Conservation (phyloP, 306 rosid species). For the Gastrolobium villosum region DNA sequence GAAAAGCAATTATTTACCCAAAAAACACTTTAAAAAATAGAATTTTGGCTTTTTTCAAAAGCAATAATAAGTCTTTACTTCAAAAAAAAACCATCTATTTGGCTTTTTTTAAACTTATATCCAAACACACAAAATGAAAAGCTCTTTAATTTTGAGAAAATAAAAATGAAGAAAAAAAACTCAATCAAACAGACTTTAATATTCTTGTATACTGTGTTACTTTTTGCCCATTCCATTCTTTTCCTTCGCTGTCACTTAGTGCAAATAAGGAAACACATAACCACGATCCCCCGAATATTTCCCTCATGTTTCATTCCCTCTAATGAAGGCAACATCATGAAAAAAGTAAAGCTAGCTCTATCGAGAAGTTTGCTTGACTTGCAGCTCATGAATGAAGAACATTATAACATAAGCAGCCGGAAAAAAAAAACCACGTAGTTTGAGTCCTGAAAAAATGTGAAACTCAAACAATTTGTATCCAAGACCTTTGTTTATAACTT, state of each 20-base stretch:
- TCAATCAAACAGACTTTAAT: background rate
- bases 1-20: too few relatives aligned
- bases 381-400: background rate
- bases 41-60: too few relatives aligned
- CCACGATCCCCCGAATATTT: background rate
- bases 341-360: background rate
- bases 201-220: background rate
- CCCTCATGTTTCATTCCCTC: background rate
- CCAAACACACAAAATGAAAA: too few relatives aligned
- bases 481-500: slow-evolving; percentile 50
- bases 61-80: too few relatives aligned
- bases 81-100: too few relatives aligned
- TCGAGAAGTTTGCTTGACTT: too few relatives aligned
- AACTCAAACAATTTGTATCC: slow-evolving; percentile 50
- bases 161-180: too few relatives aligned
- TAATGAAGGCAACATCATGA: background rate
- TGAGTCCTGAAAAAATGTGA: slow-evolving; percentile 29
- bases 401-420: background rate
- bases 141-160: too few relatives aligned
- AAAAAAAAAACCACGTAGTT: background rate
- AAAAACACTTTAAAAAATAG: too few relatives aligned
- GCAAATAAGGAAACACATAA: background rate
- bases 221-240: too few relatives aligned
- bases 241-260: background rate
- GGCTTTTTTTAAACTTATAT: too few relatives aligned